These are phyloP conservation scores for Cystoisospora suis DNA, from an alignment of 169 alveolate species.

Conservation along the genomic window DNA sequence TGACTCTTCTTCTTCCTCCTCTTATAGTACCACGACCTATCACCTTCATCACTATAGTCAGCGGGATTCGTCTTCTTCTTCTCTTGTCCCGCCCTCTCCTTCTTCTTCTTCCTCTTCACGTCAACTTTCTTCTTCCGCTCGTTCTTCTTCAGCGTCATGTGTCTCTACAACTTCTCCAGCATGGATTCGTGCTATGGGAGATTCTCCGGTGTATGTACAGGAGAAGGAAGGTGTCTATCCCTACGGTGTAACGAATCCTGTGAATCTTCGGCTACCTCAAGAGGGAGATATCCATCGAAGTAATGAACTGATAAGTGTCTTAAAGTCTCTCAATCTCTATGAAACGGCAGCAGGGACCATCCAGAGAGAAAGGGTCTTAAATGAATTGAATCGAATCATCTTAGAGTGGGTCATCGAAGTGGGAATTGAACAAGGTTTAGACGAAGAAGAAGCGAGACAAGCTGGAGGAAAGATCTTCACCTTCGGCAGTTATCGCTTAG, in stretches of 20 bases:
- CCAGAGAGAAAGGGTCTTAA: constrained; percentile 57
- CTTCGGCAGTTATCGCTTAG: constrained; percentile 95
- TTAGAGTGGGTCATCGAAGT: constrained; percentile 66
- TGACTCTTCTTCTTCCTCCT: not conserved
- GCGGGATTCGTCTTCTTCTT: not conserved
- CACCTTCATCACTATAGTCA: too few relatives aligned
- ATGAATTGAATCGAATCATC: constrained; percentile 48
- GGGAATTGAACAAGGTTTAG: constrained; percentile 66
- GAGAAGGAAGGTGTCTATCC: constrained; percentile 25
- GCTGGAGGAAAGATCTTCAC: constrained; percentile 72
- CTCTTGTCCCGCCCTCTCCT: not conserved
- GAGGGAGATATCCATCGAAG: constrained; percentile 51
- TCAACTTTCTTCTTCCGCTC: not conserved
- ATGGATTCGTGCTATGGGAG: constrained; percentile 49
- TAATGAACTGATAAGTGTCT: constrained; percentile 39
- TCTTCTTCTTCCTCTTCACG: not conserved
- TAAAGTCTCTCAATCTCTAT: constrained; percentile 34
- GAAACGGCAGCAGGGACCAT: constrained; percentile 65
- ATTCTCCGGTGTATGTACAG: constrained; percentile 16
- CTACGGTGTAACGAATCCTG: constrained; percentile 63
- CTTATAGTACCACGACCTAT: too few relatives aligned
- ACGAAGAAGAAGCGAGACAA: constrained; percentile 61
- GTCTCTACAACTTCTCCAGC: not conserved
- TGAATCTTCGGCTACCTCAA: constrained; percentile 27
- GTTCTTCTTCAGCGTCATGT: not conserved